Base-by-base conservation (phyloP, 148 eudicot genomes). In the Camellia granthamiana region DNA sequence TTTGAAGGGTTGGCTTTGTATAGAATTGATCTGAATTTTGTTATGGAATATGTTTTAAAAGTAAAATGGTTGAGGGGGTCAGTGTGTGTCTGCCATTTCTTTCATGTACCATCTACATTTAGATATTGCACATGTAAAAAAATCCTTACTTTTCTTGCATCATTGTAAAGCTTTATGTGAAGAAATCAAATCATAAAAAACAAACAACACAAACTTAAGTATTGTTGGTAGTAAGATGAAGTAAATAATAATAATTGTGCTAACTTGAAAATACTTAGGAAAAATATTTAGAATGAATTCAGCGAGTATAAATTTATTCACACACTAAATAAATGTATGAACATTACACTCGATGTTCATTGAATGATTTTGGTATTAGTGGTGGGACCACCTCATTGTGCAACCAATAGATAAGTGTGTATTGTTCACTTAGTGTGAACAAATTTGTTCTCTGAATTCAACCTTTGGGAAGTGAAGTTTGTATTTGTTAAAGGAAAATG, bases 1-100 rank as follows among this genome's bases (percentile, higher is more conserved):
- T 72, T 70, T 54, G 18, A 75, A 60, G 68, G 68, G 52, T 75
- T 75, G 78, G 64, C 67, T 18, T 30, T 75, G 10, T 4, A 42
- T 7, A 21, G 18, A 30, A 23, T 73, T 52, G 23, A 72, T 23
- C 13, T 73, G 18, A 73, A 6, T 73, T 4, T 73, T 11, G 10
- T 73, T 73, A 1, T 54, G 13, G 44, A 23, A 73, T 54, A 42
- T 73, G 43, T 5, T 44, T 0, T 21, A 43, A 43, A 59, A 52
- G 3, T 4, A 59, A 42, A 6, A 43, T 58, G 47, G 19, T 58
- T 6, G n/a, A 4, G 51, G 58, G 77, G 46, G 77, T 65, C 41
- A 6, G 77, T 43, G 2, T 15, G 49, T 41, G 49, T 74, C 47
- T 30, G 62, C 65, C 4, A 19, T 43, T 59, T 4, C 51, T 41